Conservation (phyloP, 768 basidiomycete genomes). For the Chlorophyllum brunneum region DNA sequence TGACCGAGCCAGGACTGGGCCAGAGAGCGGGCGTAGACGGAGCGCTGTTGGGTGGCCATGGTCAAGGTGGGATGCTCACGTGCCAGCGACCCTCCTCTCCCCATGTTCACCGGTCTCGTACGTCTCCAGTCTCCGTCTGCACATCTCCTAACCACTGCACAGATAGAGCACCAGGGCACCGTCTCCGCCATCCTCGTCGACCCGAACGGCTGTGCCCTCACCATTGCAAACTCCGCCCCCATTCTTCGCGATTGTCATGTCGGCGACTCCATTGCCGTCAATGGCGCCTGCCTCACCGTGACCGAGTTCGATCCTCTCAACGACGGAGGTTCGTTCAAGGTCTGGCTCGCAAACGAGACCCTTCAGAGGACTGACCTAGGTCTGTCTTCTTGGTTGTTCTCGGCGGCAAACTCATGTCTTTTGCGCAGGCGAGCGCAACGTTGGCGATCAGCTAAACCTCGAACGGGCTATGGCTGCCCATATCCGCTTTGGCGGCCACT, state of each 20-base stretch:
- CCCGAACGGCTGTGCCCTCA: constrained; percentile 76
- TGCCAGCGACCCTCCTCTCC: constrained; percentile 4
- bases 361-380: constrained; percentile 88
- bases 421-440: constrained; percentile 63
- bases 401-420: background rate
- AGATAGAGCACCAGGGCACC: constrained; percentile 90
- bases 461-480: constrained; percentile 95
- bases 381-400: constrained; percentile 61
- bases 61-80: background rate
- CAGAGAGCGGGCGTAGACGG: constrained; percentile 22
- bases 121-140: constrained; percentile 21
- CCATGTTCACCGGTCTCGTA: constrained; percentile 82
- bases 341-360: constrained; percentile 96
- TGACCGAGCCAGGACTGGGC: constrained; percentile 37
- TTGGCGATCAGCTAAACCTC: constrained; percentile 82
- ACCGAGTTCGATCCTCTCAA: constrained; percentile 68
- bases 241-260: constrained; percentile 87
- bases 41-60: background rate
- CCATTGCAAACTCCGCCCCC: constrained; percentile 62
- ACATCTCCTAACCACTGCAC: constrained; percentile 10
- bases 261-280: constrained; percentile 93
- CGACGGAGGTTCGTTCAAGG: constrained; percentile 80
- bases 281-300: constrained; percentile 88
- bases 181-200: constrained; percentile 64
- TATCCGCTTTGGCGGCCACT: constrained; percentile 93